phyloP scores from a whole-genome alignment of 129 eudicot species.

The Logfia minima region DNA sequence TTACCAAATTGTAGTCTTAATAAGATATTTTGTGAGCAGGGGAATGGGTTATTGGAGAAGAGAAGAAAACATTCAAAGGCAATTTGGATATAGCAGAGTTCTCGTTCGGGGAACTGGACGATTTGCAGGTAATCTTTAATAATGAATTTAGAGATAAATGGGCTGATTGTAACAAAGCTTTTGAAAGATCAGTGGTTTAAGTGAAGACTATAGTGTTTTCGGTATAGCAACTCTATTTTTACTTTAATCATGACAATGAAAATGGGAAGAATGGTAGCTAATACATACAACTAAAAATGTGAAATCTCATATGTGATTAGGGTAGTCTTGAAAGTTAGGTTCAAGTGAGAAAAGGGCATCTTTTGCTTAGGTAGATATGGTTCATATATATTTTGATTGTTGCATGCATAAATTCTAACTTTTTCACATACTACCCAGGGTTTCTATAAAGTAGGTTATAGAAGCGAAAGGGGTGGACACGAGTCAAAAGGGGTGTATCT shows the following conservation, averaged over 20 bases:
- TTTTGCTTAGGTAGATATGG: neutral
- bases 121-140: slow-evolving; percentile 66
- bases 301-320: no score
- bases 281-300: neutral
- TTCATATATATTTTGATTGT: neutral
- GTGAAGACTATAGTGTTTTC: neutral
- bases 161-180: neutral
- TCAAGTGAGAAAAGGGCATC: neutral
- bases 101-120: slow-evolving; percentile 94
- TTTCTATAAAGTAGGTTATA: neutral
- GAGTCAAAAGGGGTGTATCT: neutral
- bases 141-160: neutral
- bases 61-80: slow-evolving; percentile 70
- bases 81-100: slow-evolving; percentile 74
- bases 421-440: neutral
- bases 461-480: neutral
- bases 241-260: neutral
- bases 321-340: neutral
- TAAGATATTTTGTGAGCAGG: slow-evolving; percentile 42
- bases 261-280: neutral
- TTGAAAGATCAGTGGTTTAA: neutral
- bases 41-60: slow-evolving; percentile 84
- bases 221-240: neutral
- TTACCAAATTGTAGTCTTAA: neutral
- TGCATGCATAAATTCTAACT: neutral